Base-by-base conservation (phyloP, 768 basidiomycete species). In the Kwoniella sp. region DNA sequence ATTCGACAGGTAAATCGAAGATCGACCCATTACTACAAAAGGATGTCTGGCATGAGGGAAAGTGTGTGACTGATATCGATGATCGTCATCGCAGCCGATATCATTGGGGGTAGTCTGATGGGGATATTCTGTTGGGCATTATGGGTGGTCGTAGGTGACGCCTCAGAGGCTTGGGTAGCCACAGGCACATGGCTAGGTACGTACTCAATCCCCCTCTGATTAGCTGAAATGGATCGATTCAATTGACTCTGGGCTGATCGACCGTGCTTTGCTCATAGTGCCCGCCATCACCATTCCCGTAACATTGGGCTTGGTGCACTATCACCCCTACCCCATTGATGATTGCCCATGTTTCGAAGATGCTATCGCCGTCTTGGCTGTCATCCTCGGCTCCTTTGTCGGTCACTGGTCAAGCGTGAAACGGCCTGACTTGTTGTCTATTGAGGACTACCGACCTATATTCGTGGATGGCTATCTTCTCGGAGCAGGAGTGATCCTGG, bases 321-420 rank as follows among this genome's bases (percentile, higher is more conserved):
- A 90, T 65, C 92, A 94, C 73, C 92, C 94, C 0, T 89, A 94
- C 69, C 95, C 95, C 0, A 90, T 95, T 9, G 94, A 98, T 61
- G 92, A 95, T 72, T 97, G 95, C 69, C 95, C 95, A 1, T 97
- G 95, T 80, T 99, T 96, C 79, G 95, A 96, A 76, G 95, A 98
- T 73, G 91, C 94, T 2, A 94, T 97, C 55, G 92, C 95, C 0
- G 89, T 93, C 33, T 81, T 90, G n/a, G 88, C 90, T 25, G 92
- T 92, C 46, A 83, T 90, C 19, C 82, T 89, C 36, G 95, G 95
- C n/a, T 82, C 83, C 21, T 81, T 85, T 24, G 76, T 92, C 0
- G 86, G 86, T 0, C 83, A 85, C 48, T 96, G 93, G 92, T 80
- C 25, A 47, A 62, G 47, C 26, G 60, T 57, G 8, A 25, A 37